These are phyloP conservation scores for Mucor ambiguus DNA, from an alignment of 371 early-diverging fungal species.

Conservation along the genomic window DNA sequence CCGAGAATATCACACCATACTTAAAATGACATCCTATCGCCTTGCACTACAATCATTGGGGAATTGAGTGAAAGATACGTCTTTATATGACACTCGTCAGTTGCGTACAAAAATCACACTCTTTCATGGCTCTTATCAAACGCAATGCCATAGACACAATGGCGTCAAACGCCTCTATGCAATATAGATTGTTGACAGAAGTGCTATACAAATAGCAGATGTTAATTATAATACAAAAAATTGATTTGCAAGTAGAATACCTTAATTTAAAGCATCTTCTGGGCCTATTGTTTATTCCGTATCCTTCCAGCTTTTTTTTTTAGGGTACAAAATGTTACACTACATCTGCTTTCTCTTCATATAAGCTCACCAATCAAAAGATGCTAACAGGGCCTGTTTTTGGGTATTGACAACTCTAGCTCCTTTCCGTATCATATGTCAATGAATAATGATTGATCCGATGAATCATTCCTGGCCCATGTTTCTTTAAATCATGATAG, in stretches of 20 bases:
- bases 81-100: neutral
- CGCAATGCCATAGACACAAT: no score
- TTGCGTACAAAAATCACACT: neutral
- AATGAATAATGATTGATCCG: neutral
- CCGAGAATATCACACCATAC: neutral
- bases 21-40: neutral
- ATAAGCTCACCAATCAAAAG: neutral
- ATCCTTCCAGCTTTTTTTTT: neutral
- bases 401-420: neutral
- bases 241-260: neutral
- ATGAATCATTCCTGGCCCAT: neutral
- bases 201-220: neutral
- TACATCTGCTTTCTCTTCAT: neutral
- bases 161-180: neutral
- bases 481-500: neutral
- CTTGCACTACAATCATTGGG: neutral
- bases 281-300: neutral
- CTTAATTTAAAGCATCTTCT: neutral
- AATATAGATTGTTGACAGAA: neutral
- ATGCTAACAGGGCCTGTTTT: neutral
- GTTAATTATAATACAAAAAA: neutral
- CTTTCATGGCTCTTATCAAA: neutral
- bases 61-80: neutral
- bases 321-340: constrained; percentile 1
- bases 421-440: neutral